Evolutionary conservation across 139 green algal species (phyloP), one percentile per base, ranked within the genome.

Genomic region (Chlorella sp.): DNA sequence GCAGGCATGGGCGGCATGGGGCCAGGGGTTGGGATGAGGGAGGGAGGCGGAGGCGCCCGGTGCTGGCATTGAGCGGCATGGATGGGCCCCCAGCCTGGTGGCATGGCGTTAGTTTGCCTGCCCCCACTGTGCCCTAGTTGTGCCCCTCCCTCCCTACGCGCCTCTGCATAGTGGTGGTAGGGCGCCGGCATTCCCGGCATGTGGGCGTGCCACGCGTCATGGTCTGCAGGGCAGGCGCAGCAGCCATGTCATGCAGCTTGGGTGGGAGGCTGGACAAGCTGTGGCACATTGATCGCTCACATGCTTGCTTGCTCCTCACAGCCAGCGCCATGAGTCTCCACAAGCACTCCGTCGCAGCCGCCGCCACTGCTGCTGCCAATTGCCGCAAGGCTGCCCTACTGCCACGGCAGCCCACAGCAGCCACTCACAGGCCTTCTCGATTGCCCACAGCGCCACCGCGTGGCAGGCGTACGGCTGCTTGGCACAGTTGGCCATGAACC

Each of bases 121-220:
- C 32, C 65, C 65, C 22, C 51, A 60, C 24, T 24, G 13, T 24
- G 13, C 9, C 51, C 4, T 24, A 24, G 13, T 26, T 60, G 11
- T 16, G 51, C 14, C 51, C 51, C 14, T 26, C 51, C 51, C 64
- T 36, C 20, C 1, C 64, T 70, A 17, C 41, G 24, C 43, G 60
- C 72, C 72, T 78, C 72, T 30, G 56, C 64, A 58, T 56, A 81
- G 30, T 19, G 48, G 56, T 41, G 41, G 70, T 76, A 86, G 26
- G 82, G 82, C 72, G 73, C 72, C 40, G 56, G 56, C 82, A 80
- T 81, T 24, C 38, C 51, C 9, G 58, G 51, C 36, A 56, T 46
- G 56, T 86, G 72, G 19, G 22, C 65, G 72, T 32, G 16, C 82
- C 82, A 86, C 40, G 56, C 72, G n/a, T 81, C 82, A n/a, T 86